Percentiles rank a stretch among this genome's conserved stretches.
Evolutionary conservation across 2,329 filamentous ascomycete genomes (phyloP).

Genomic region (Tolypocladium cylindrosporum): DNA sequence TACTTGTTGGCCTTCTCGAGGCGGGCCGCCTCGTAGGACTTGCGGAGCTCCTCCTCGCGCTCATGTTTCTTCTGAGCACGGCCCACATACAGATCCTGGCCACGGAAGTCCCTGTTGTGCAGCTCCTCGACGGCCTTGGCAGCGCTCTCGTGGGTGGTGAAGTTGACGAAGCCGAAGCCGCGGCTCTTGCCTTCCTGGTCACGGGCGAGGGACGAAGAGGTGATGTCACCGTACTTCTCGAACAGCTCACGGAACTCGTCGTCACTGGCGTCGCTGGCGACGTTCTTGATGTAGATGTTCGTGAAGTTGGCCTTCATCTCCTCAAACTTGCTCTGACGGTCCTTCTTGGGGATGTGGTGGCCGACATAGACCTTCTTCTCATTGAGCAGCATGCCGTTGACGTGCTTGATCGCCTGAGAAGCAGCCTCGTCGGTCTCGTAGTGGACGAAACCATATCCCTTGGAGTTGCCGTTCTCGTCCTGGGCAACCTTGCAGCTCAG

Average conservation of each 20-base stretch:
- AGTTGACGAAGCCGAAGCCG: constrained; percentile 95
- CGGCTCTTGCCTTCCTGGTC: constrained; percentile 87
- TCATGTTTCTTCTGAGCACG: constrained; percentile 99
- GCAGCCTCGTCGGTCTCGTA: constrained; percentile 99
- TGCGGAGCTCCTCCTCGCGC: constrained; percentile 97
- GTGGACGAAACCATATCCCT: constrained; percentile 98
- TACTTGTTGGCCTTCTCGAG: constrained; percentile 99
- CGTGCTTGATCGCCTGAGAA: constrained; percentile 95
- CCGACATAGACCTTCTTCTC: constrained; percentile 99
- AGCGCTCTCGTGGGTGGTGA: constrained; percentile 81
- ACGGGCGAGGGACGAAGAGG: constrained; percentile 86
- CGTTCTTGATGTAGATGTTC: constrained; percentile 99
- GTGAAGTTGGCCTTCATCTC: constrained; percentile 99
- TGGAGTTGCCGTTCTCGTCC: constrained; percentile 93
- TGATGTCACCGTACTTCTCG: constrained; percentile 86
- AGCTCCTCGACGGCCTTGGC: constrained; percentile 80
- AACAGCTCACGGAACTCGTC: constrained; percentile 93
- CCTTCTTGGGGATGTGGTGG: constrained; percentile 99
- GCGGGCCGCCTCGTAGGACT: constrained; percentile 95
- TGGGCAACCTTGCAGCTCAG: constrained; percentile 98
- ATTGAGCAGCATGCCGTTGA: constrained; percentile 98
- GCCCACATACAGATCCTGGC: constrained; percentile 94
- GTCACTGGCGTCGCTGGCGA: constrained; percentile 72
- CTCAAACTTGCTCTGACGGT: constrained; percentile 99
- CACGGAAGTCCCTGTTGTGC: constrained; percentile 84